phyloP scores from a whole-genome alignment of 257 asterid species.

The Scutellaria minor region DNA sequence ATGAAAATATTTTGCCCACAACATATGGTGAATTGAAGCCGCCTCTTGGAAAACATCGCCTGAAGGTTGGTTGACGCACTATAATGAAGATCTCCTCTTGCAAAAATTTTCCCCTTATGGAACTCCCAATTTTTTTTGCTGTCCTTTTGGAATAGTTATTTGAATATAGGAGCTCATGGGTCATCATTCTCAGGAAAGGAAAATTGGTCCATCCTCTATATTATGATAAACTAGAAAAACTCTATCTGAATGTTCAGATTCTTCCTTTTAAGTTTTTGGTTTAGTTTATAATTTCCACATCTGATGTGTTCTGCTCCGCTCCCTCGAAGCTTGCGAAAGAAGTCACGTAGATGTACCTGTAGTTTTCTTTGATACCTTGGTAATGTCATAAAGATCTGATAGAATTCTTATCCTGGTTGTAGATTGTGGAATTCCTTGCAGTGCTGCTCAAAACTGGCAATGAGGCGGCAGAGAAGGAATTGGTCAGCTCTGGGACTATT shows the following conservation, averaged over 20 bases:
- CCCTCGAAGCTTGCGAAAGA: background rate
- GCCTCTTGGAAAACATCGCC: constrained; percentile 96
- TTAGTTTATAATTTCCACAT: background rate
- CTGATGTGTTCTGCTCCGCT: background rate
- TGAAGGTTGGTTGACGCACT: constrained; percentile 67
- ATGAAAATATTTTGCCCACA: constrained; percentile 76
- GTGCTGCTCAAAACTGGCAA: constrained; percentile 83
- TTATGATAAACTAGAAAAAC: constrained; percentile 15
- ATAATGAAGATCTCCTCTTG: background rate
- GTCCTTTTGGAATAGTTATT: constrained; percentile 7
- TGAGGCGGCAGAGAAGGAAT: constrained; percentile 75
- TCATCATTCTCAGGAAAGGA: constrained; percentile 13
- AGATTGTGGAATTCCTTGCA: constrained; percentile 89
- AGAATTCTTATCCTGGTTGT: constrained; percentile 33
- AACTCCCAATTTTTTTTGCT: background rate
- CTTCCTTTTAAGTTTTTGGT: background rate
- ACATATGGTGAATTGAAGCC: constrained; percentile 94
- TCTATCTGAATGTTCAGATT: background rate
- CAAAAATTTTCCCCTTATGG: background rate
- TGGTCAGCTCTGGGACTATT: constrained; percentile 87
- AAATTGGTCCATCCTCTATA: background rate
- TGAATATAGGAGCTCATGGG: constrained; percentile 13
- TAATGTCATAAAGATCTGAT: constrained; percentile 13
- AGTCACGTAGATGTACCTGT: background rate
- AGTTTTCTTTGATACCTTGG: constrained; percentile 19